Evolutionary conservation across 2,329 filamentous ascomycete species (phyloP), one percentile per base, ranked within the genome.

Genomic region (Sodiomyces alkalinus): DNA sequence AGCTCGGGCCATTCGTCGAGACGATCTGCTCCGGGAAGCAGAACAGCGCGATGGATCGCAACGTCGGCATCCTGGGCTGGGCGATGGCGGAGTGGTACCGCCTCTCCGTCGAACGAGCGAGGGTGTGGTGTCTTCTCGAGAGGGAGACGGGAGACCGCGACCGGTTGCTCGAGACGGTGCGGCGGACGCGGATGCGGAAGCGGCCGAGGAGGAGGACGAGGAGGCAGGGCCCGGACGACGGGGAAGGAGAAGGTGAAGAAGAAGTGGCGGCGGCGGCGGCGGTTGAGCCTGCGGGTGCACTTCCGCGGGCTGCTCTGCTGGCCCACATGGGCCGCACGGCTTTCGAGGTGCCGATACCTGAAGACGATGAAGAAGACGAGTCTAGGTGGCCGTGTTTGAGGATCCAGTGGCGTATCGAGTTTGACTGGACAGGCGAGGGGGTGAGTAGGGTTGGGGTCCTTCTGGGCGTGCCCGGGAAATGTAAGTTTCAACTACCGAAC

Each of bases 351-450:
- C 48, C 55, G 0, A 37, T 65, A 5, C 42, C 60, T 17, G 23
- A 26, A 17, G 26, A 38, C 3, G 39, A 31, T 40, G 29, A 42
- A 28, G 36, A 39, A 52, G 30, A 49, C 27, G 45, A 53, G 1
- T 43, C 46, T 1, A 34, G 52, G 7, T 29, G 27, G 27, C 54
- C 63, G 3, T 46, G 56, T 8, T 31, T 74, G 4, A 60, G 68
- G 16, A 51, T 81, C 2, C 56, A 62, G 32, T 82, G 77, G 77
- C 55, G 49, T 26, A 71, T 79, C 23, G 49, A 51, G 2, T 79
- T 81, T 41, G 76, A 81, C 46, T 81, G 75, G 76, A 75, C 74
- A 0, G 77, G 77, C 5, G 77, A 81, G 43, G 75, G 72, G 4
- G 63, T 66, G 41, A 79, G 66, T 38, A 55, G 56, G 24, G 49